Percentiles rank a stretch among this genome's conserved stretches.
These are phyloP conservation scores for Neopestalotiopsis sp. DNA, from an alignment of 2,329 filamentous ascomycete genomes.

Conservation along the genomic window DNA sequence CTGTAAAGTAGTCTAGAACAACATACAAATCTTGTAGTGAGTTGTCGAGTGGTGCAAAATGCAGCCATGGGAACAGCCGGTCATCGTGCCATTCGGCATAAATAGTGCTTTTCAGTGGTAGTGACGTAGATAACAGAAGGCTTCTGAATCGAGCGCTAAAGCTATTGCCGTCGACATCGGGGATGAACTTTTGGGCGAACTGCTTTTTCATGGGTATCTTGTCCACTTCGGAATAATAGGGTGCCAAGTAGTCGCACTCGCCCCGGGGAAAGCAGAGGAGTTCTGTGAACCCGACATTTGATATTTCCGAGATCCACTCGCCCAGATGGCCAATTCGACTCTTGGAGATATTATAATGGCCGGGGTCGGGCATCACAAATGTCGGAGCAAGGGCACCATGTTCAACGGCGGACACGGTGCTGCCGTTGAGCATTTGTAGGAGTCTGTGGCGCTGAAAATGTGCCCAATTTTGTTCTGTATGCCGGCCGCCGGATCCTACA, in stretches of 20 bases:
- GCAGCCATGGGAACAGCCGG: conserved; percentile 63
- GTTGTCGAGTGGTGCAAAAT: conserved; percentile 67
- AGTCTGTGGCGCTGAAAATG: conserved; percentile 76
- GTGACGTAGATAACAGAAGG: conserved; percentile 58
- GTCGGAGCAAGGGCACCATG: conserved; percentile 46
- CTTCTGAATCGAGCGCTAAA: conserved; percentile 55
- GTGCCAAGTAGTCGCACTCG: conserved; percentile 30
- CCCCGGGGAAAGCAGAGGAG: conserved; percentile 34
- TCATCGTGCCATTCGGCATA: conserved; percentile 70
- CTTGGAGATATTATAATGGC: conserved; percentile 39
- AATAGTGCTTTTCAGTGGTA: conserved; percentile 65
- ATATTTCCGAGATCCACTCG: conserved; percentile 31
- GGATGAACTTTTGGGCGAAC: conserved; percentile 56
- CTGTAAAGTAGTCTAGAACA: conserved; percentile 62
- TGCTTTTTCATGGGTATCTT: conserved; percentile 38
- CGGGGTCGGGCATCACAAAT: conserved; percentile 49
- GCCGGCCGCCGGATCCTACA: conserved; percentile 64
- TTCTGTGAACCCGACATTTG: conserved; percentile 34
- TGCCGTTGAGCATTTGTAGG: conserved; percentile 71
- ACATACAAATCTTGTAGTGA: conserved; percentile 62
- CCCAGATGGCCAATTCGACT: conserved; percentile 29
- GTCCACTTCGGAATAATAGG: conserved; percentile 26
- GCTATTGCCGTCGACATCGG: conserved; percentile 64
- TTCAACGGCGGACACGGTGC: conserved; percentile 57
- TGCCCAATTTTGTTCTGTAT: conserved; percentile 62